Evolutionary conservation across 2,329 filamentous ascomycete genomes (phyloP).

Genomic region (Aspergillus versicolor): DNA sequence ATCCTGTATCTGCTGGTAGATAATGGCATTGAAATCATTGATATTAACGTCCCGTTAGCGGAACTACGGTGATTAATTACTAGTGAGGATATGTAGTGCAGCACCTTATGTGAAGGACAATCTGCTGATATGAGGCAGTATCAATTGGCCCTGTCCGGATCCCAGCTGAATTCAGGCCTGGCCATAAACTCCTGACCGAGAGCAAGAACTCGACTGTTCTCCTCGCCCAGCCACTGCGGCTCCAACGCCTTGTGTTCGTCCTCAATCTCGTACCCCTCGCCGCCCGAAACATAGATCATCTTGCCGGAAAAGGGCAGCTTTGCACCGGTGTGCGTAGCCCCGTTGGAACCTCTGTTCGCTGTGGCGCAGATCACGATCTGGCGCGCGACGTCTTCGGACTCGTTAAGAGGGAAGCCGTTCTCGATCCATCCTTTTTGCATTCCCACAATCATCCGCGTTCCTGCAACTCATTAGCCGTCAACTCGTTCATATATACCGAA

Average conservation of each 20-base stretch:
- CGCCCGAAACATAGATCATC: conserved; percentile 1
- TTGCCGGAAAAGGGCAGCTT: conserved; percentile 4
- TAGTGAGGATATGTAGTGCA: too few species aligned
- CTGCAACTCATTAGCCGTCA: not conserved
- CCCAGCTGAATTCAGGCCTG: not conserved
- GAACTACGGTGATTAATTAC: not conserved
- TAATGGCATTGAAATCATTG: too few species aligned
- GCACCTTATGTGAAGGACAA: too few species aligned
- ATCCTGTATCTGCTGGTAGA: too few species aligned
- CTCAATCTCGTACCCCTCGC: conserved; percentile 6
- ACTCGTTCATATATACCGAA: not conserved
- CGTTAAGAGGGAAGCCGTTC: not conserved
- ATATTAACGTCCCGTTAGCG: too few species aligned
- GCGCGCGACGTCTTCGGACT: conserved; percentile 3
- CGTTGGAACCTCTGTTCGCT: not conserved
- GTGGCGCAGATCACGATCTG: not conserved
- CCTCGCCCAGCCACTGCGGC: conserved; percentile 3
- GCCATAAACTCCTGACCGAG: conserved; percentile 1
- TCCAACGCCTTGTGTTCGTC: not conserved
- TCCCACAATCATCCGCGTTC: conserved; percentile 2
- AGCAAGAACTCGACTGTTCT: not conserved
- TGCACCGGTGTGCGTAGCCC: not conserved
- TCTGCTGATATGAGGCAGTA: too few species aligned
- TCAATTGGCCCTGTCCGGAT: not conserved
- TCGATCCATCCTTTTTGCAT: conserved; percentile 4